phyloP scores from a whole-genome alignment of 2,329 filamentous ascomycete species.

The Beauveria sp. region DNA sequence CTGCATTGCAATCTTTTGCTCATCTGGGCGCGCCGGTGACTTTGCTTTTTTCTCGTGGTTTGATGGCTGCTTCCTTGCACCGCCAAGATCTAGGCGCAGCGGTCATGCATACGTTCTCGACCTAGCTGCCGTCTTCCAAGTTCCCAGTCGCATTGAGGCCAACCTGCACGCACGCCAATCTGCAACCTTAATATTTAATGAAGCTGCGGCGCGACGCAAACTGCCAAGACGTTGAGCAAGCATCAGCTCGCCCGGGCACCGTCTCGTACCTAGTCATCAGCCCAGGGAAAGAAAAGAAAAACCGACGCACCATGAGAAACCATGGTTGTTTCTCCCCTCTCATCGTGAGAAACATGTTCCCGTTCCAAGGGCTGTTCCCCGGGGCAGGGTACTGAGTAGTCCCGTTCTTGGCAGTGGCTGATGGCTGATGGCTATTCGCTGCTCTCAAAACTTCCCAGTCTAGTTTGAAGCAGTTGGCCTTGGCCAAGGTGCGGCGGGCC shows the following conservation, averaged over 20 bases:
- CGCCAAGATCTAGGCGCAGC: too few relatives aligned
- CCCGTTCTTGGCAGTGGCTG: neutral
- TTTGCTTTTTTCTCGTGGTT: too few relatives aligned
- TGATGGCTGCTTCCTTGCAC: too few relatives aligned
- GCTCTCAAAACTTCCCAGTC: neutral
- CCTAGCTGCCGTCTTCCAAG: too few relatives aligned
- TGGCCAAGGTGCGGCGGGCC: too few relatives aligned
- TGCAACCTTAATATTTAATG: neutral
- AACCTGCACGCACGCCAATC: neutral
- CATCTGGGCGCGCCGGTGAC: too few relatives aligned
- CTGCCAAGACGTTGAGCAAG: neutral
- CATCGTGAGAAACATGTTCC: neutral
- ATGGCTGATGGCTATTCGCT: neutral
- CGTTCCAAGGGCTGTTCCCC: neutral
- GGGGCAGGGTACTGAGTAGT: neutral
- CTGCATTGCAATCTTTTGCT: too few relatives aligned
- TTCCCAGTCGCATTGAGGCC: neutral
- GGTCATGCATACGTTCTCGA: too few relatives aligned
- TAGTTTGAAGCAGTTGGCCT: too few relatives aligned
- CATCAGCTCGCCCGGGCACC: too few relatives aligned
- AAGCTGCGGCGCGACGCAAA: neutral
- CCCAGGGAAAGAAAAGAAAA: neutral
- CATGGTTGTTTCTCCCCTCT: neutral
- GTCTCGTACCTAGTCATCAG: too few relatives aligned
- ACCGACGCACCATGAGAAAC: neutral